Conservation (phyloP, 2,329 filamentous ascomycete species). For the Xylaria sp. region DNA sequence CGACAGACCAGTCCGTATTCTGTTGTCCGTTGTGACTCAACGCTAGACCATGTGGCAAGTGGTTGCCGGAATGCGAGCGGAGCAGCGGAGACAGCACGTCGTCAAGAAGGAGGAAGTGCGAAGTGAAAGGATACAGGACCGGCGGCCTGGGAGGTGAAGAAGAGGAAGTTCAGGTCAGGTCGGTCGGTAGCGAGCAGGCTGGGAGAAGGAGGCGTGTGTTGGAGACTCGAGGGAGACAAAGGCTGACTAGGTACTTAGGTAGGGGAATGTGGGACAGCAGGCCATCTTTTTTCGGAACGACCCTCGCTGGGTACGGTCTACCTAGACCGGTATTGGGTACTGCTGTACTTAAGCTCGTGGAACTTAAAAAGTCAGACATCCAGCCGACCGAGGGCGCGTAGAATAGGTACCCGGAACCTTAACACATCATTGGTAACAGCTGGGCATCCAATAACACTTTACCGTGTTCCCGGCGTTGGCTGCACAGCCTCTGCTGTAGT, state of each 20-base stretch:
- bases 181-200: conserved; percentile 14
- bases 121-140: conserved; percentile 39
- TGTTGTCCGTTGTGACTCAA: conserved; percentile 31
- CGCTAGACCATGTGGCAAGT: conserved; percentile 24
- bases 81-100: conserved; percentile 30
- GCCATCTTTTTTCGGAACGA: conserved; percentile 19
- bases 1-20: conserved; percentile 40
- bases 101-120: conserved; percentile 21
- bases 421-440: not conserved
- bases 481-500: not conserved
- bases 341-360: not conserved
- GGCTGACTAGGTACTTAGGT: not conserved
- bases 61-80: conserved; percentile 13
- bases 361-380: not conserved
- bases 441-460: conserved; percentile 16
- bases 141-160: conserved; percentile 30
- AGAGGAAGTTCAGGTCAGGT: conserved; percentile 26
- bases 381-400: not conserved
- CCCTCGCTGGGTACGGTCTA: not conserved
- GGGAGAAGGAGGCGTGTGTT: conserved; percentile 13
- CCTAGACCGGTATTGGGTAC: not conserved
- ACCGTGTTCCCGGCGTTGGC: conserved; percentile 3
- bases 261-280: conserved; percentile 14
- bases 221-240: conserved; percentile 28
- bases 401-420: conserved; percentile 8